Evolutionary conservation across 2,329 filamentous ascomycete species (phyloP).

Genomic region (Aspergillus hiratsukae): DNA sequence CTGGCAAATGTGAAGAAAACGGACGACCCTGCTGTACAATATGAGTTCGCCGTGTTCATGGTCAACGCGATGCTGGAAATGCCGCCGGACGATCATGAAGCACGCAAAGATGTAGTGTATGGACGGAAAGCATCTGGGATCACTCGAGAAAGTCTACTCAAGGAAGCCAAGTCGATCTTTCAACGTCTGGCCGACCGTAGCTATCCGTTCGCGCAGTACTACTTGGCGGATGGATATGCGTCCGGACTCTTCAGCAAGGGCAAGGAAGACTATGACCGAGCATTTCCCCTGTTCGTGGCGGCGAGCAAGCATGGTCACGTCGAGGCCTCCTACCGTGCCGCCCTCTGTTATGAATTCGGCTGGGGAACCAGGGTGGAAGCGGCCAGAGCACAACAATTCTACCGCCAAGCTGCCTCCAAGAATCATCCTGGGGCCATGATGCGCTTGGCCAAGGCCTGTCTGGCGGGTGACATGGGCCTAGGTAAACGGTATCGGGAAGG

Average conservation of each 20-base stretch:
- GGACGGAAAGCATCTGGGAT: constrained; percentile 34
- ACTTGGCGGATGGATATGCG: constrained; percentile 88
- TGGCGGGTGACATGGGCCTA: constrained; percentile 81
- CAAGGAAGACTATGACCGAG: constrained; percentile 83
- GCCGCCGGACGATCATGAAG: constrained; percentile 48
- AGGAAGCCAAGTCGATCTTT: constrained; percentile 84
- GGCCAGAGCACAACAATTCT: constrained; percentile 88
- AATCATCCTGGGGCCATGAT: constrained; percentile 94
- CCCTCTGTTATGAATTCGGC: constrained; percentile 94
- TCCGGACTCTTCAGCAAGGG: constrained; percentile 94
- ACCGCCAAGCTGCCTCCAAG: constrained; percentile 84
- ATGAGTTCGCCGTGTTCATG: constrained; percentile 94
- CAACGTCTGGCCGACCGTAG: constrained; percentile 80
- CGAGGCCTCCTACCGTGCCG: constrained; percentile 89
- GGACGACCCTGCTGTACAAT: constrained; percentile 82
- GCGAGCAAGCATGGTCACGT: constrained; percentile 97
- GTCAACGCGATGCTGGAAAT: constrained; percentile 83
- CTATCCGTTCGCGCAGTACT: constrained; percentile 97
- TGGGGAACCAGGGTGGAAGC: constrained; percentile 92
- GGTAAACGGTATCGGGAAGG: constrained; percentile 84
- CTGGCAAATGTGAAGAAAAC: constrained; percentile 96
- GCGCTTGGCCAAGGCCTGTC: constrained; percentile 81
- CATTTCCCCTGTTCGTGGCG: constrained; percentile 86
- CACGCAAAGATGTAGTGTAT: constrained; percentile 18
- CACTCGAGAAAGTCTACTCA: constrained; percentile 63